Evolutionary conservation across 2,329 filamentous ascomycete species (phyloP), one percentile per base, ranked within the genome.

Genomic region (Phyllachora maydis): DNA sequence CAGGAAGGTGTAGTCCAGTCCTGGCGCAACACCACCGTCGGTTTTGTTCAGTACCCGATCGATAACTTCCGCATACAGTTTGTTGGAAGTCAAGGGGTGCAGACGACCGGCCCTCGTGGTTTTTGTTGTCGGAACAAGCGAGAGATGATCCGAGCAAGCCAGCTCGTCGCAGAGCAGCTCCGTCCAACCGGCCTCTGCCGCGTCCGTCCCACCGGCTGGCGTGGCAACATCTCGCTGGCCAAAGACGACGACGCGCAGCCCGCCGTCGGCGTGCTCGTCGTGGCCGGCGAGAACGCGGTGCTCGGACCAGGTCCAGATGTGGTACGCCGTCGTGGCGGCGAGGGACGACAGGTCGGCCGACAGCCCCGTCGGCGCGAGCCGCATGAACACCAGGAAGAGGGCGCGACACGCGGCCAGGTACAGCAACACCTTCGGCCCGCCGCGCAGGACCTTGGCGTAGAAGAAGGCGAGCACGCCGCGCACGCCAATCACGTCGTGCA

Each of bases 11-110:
- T 54, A 60, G 32, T 63, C 45, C 16, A 36, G 35, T 4, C 51
- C 49, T 1, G 52, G 49, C 4, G 39, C 36, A 2, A 43, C 26
- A 2, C 31, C 28, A 5, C 44, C 32, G n/a, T 42, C 33, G 13
- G 46, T 40, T 7, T 43, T 34, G 16, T 40, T 33, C 7, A 41
- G 35, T 6, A 43, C 29, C 11, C 41, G 38, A 8, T 49, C 36
- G 6, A 58, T 33, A 3, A 49, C 55, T 2, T 45, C 40, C 1
- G 56, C 65, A 24, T 69, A 72, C 5, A 60, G 39, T 16, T 45
- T 32, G 31, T 57, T 82, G 30, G 54, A 57, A 3, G 45, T 72
- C 16, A 62, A 50, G 22, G 62, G 51, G 12, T 40, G 65, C n/a
- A n/a, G n/a, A n/a, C n/a, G n/a, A n/a, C n/a, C n/a, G 26, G 66